Conservation (phyloP, 805 yeast genomes). For the Ogataea thermomethanolica region DNA sequence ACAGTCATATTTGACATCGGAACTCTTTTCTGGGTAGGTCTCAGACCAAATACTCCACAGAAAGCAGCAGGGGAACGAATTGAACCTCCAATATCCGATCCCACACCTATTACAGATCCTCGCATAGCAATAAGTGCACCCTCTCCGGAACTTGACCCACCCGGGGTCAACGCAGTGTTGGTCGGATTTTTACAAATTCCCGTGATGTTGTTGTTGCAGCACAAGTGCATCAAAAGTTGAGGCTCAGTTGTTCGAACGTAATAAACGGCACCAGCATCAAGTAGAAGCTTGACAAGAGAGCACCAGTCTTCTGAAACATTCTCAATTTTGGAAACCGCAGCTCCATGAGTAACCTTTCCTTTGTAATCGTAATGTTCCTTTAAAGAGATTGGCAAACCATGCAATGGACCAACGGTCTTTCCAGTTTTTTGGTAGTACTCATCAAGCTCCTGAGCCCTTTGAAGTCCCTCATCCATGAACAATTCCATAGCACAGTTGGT, state of each 20-base stretch:
- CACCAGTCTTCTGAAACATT: constrained; percentile 40
- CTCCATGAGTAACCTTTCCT: constrained; percentile 52
- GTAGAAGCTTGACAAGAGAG: constrained; percentile 39
- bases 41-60: constrained; percentile 47
- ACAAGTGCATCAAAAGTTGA: constrained; percentile 7
- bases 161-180: constrained; percentile 9
- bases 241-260: constrained; percentile 9
- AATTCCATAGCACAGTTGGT: constrained; percentile 48
- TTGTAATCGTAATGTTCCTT: constrained; percentile 53
- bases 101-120: constrained; percentile 7
- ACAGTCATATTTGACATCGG: constrained; percentile 38
- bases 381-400: constrained; percentile 61
- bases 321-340: constrained; percentile 41
- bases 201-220: constrained; percentile 8
- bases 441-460: constrained; percentile 50
- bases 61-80: constrained; percentile 45
- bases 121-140: constrained; percentile 7
- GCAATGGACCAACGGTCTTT: constrained; percentile 52
- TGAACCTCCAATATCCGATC: constrained; percentile 10
- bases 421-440: constrained; percentile 43
- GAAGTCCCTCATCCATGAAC: constrained; percentile 45
- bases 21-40: constrained; percentile 49
- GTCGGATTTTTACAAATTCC: constrained; percentile 8
- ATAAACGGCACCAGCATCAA: constrained; percentile 27
- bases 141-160: constrained; percentile 11